A percentile compares a stretch with the other conserved stretches of the same genome.
phyloP scores from a whole-genome alignment of 306 rosid genomes.

The Carpinus fangiana region DNA sequence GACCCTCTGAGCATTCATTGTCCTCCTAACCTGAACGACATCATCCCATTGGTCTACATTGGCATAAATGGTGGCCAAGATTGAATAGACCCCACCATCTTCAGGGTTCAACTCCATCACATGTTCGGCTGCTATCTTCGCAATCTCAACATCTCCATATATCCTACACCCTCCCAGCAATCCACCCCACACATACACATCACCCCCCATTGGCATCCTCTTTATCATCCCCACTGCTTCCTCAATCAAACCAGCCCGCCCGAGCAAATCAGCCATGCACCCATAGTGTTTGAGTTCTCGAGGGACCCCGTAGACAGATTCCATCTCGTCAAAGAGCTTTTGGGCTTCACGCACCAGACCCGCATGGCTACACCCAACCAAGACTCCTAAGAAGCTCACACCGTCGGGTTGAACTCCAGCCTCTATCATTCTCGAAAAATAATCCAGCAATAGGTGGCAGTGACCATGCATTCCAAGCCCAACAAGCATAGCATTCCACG shows the following conservation, averaged over 20 bases:
- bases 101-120: conserved; percentile 71
- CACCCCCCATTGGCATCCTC: conserved; percentile 67
- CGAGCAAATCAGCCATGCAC: conserved; percentile 78
- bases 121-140: conserved; percentile 64
- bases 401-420: conserved; percentile 61
- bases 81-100: conserved; percentile 81
- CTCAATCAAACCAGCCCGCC: conserved; percentile 63
- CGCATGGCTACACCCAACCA: conserved; percentile 76
- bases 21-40: conserved; percentile 52
- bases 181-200: conserved; percentile 80
- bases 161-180: conserved; percentile 76
- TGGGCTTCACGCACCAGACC: conserved; percentile 61
- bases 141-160: conserved; percentile 67
- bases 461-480: conserved; percentile 78
- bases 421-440: conserved; percentile 51
- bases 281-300: conserved; percentile 75
- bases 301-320: conserved; percentile 41
- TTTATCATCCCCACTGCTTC: conserved; percentile 60
- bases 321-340: conserved; percentile 65
- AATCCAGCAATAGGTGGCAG: conserved; percentile 36
- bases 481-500: conserved; percentile 83
- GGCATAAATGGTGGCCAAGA: conserved; percentile 74
- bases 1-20: conserved; percentile 45
- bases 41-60: conserved; percentile 65
- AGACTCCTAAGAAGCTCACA: conserved; percentile 60